These are phyloP conservation scores for Mucor piriformis DNA, from an alignment of 371 early-diverging fungal species.

Conservation along the genomic window DNA sequence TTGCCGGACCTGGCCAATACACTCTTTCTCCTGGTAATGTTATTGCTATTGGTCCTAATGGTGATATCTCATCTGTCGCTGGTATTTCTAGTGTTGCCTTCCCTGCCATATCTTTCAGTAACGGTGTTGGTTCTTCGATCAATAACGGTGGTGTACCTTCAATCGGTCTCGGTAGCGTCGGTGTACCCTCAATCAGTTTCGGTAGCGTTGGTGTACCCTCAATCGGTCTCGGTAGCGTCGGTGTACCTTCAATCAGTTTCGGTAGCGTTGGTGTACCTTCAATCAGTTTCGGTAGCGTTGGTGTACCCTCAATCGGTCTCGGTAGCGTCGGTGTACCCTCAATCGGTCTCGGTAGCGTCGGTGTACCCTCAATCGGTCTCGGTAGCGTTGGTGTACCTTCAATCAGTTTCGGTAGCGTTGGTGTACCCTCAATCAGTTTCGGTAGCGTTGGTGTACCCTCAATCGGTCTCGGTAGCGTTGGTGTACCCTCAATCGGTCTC, in stretches of 20 bases:
- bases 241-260: too few species aligned
- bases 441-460: too few species aligned
- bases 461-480: background rate
- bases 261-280: too few species aligned
- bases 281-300: too few species aligned
- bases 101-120: background rate
- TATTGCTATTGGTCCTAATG: background rate
- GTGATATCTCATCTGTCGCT: background rate
- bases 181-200: background rate
- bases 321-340: background rate
- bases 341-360: too few species aligned
- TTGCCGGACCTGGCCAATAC: background rate
- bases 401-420: background rate
- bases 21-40: background rate
- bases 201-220: too few species aligned
- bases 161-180: background rate
- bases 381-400: conserved; percentile 7
- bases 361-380: background rate
- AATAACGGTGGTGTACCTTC: conserved; percentile 1
- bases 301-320: background rate
- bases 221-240: too few species aligned
- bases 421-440: too few species aligned
- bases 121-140: background rate
- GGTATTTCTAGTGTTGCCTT: background rate
- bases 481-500: background rate